Base-by-base conservation (phyloP, 139 green algal species). In the Chlamydomonas schloesseri region DNA sequence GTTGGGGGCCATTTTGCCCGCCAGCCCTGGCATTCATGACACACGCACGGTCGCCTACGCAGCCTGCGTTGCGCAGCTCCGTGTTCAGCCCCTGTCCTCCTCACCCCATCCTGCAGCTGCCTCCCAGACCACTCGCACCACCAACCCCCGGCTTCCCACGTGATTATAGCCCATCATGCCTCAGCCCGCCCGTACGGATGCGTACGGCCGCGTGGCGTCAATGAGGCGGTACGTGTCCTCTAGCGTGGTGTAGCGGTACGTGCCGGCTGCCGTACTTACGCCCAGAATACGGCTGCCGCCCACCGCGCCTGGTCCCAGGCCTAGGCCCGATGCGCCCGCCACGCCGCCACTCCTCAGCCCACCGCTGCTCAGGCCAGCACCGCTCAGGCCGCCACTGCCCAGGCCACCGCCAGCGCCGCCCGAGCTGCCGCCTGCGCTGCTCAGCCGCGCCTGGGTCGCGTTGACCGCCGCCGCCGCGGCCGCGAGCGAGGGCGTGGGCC, bases 171-270 rank as follows among this genome's bases (percentile, higher is more conserved):
- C n/a, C 55, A 5, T 17, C 21, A 24, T 11, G 3, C 29, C 28
- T 68, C 47, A 68, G 20, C 36, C 72, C 14, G 60, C 67, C 47
- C 79, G 26, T 21, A 85, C 64, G 23, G 33, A 47, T 0, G 3
- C 31, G 37, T 87, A 78, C 33, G 81, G 81, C n/a, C 68, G 46
- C n/a, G 34, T 71, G 11, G 69, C 24, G 1, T 62, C 53, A 2
- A 87, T 87, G 24, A 87, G 55, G 5, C 81, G 69, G 34, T 11
- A 55, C 10, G 81, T 87, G 69, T 87, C 81, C 55, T 78, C 81
- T 34, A 87, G 68, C 28, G 81, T 87, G 11, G 81, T 79, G 53
- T 87, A 87, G 0, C 69, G 53, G 55, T 87, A 87, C 36, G 81
- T 71, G 14, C 81, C 81, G 0, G 53, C 21, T 15, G 81, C 69